These are phyloP conservation scores for Fragilariopsis cylindrus DNA, from an alignment of 108 stramenopile species.

Conservation along the genomic window DNA sequence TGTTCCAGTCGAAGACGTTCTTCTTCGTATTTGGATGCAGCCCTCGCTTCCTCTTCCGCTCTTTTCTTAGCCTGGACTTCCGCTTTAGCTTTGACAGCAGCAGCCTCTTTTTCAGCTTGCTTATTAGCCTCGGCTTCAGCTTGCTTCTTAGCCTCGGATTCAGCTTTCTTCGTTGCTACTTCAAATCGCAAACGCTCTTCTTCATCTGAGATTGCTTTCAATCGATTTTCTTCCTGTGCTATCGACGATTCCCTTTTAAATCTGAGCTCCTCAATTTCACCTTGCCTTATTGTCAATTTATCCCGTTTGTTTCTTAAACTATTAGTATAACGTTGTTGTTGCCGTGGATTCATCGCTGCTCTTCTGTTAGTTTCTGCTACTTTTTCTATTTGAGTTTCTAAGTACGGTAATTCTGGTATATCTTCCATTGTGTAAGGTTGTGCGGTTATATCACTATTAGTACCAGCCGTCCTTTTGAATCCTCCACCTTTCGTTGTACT, in stretches of 20 bases:
- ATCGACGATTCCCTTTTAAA: conserved; percentile 6
- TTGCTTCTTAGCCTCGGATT: not conserved
- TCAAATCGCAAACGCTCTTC: not conserved
- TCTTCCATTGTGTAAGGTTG: not conserved
- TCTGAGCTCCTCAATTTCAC: conserved; percentile 3
- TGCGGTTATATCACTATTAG: not conserved
- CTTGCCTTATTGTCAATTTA: conserved; percentile 2
- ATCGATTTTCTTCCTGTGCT: conserved; percentile 1
- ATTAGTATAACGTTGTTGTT: not conserved
- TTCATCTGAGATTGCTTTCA: not conserved
- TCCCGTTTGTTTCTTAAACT: not conserved
- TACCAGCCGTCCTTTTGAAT: conserved; percentile 9
- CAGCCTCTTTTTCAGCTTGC: conserved; percentile 9
- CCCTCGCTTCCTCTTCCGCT: not conserved
- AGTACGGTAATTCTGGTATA: not conserved
- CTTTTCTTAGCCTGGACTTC: not conserved
- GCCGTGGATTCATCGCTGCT: conserved; percentile 2
- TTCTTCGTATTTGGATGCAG: not conserved
- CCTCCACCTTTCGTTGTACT: conserved; percentile 6
- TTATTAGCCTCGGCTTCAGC: conserved; percentile 5
- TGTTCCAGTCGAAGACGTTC: conserved; percentile 3
- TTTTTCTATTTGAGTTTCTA: conserved; percentile 13
- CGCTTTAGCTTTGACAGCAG: not conserved
- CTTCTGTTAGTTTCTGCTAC: not conserved
- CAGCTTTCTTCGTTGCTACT: conserved; percentile 2